phyloP scores from a whole-genome alignment of 164 flowering plant species.

The Saururus chinensis region DNA sequence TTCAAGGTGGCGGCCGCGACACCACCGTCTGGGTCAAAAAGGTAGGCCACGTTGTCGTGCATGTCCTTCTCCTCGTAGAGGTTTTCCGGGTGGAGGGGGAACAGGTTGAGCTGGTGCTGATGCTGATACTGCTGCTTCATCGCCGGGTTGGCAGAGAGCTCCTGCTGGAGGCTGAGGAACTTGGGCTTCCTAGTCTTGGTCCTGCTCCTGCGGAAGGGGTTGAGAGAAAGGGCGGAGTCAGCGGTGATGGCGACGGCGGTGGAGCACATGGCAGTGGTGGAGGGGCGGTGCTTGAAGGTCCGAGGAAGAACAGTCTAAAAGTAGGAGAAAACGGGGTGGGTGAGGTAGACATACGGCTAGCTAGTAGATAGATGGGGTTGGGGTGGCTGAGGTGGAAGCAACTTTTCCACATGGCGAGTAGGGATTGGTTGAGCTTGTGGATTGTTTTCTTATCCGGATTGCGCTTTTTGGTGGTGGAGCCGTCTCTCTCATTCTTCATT shows the following conservation, averaged over 20 bases:
- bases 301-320: not conserved
- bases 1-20: conserved; percentile 28
- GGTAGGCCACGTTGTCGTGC: conserved; percentile 23
- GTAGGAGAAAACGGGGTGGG: not conserved
- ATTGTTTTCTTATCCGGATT: conserved; percentile 3
- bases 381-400: not conserved
- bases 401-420: not conserved
- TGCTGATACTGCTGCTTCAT: not conserved
- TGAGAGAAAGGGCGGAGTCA: not conserved
- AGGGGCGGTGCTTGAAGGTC: not conserved
- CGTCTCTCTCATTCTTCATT: too few relatives aligned
- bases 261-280: not conserved
- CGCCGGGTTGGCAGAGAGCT: conserved; percentile 1
- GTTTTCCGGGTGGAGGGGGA: conserved; percentile 51
- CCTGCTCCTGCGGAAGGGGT: conserved; percentile 20
- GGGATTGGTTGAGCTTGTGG: not conserved
- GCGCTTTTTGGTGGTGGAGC: not conserved
- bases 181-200: conserved; percentile 45
- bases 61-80: conserved; percentile 20
- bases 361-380: not conserved
- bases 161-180: conserved; percentile 25
- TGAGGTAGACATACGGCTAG: not conserved
- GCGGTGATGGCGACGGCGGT: not conserved
- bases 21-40: conserved; percentile 31
- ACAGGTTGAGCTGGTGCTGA: conserved; percentile 33